Evolutionary conservation across 768 basidiomycete genomes (phyloP).

Genomic region (Lentinula aciculospora): DNA sequence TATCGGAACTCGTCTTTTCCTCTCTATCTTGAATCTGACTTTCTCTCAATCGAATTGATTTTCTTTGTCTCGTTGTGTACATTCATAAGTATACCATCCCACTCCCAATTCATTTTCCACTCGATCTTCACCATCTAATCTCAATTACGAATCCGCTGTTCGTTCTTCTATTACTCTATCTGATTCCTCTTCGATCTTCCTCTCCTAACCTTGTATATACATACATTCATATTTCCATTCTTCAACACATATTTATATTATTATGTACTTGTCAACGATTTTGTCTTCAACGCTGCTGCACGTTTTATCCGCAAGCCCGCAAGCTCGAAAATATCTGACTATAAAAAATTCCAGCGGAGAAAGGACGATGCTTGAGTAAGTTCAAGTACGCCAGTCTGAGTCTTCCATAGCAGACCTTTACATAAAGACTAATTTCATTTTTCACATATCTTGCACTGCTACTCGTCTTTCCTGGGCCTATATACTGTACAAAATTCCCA

Average conservation of each 20-base stretch:
- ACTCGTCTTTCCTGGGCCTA: no score
- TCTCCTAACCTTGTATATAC: neutral
- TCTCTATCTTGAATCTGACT: neutral
- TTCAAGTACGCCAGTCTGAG: no score
- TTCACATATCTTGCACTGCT: no score
- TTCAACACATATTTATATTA: neutral
- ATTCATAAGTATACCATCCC: neutral
- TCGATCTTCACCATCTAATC: neutral
- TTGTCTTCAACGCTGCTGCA: no score
- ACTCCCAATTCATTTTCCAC: neutral
- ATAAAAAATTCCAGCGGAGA: no score
- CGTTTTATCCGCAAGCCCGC: no score
- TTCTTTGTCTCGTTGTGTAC: neutral
- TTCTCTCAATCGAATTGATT: neutral
- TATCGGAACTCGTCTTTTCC: neutral
- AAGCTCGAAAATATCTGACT: no score
- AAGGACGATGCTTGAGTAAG: no score
- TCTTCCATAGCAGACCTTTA: no score
- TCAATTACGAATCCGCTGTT: neutral
- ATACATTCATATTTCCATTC: neutral
- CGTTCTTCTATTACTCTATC: neutral
- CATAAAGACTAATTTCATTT: no score
- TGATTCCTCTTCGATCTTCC: neutral
- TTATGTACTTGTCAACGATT: neutral
- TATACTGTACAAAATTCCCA: no score